These are phyloP conservation scores for Monosporozyma aquatica DNA, from an alignment of 805 yeast genomes.

Conservation along the genomic window DNA sequence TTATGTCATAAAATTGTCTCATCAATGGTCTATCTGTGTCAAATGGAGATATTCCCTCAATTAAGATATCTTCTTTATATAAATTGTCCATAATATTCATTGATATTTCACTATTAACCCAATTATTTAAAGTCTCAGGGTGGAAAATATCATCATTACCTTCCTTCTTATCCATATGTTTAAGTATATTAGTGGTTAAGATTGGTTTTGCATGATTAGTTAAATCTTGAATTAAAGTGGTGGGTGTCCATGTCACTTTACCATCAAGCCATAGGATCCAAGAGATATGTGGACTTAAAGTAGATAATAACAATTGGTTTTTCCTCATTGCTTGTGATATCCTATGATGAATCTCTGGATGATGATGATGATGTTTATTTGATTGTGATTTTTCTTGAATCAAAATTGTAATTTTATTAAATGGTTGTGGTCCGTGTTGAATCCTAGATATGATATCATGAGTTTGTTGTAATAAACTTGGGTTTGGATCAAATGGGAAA, in stretches of 20 bases:
- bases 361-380: conserved; percentile 31
- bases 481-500: conserved; percentile 52
- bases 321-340: conserved; percentile 88
- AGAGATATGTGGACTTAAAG: conserved; percentile 72
- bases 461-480: conserved; percentile 42
- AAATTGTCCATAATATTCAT: conserved; percentile 53
- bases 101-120: conserved; percentile 79
- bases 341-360: conserved; percentile 43
- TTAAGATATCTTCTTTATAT: conserved; percentile 76
- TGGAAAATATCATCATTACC: conserved; percentile 39
- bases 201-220: conserved; percentile 73
- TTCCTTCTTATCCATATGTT: conserved; percentile 45
- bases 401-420: conserved; percentile 70
- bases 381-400: conserved; percentile 72
- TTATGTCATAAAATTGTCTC: conserved; percentile 68
- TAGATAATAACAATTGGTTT: conserved; percentile 75
- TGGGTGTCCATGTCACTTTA: conserved; percentile 79
- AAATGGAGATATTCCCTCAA: conserved; percentile 82
- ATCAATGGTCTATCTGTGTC: conserved; percentile 85
- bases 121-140: conserved; percentile 86
- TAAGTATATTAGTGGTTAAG: conserved; percentile 82
- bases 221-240: conserved; percentile 74
- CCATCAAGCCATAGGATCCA: conserved; percentile 96
- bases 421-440: conserved; percentile 55
- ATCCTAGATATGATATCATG: conserved; percentile 60